These are phyloP conservation scores for Colletotrichum sp. DNA, from an alignment of 2,329 filamentous ascomycete species.

Conservation along the genomic window DNA sequence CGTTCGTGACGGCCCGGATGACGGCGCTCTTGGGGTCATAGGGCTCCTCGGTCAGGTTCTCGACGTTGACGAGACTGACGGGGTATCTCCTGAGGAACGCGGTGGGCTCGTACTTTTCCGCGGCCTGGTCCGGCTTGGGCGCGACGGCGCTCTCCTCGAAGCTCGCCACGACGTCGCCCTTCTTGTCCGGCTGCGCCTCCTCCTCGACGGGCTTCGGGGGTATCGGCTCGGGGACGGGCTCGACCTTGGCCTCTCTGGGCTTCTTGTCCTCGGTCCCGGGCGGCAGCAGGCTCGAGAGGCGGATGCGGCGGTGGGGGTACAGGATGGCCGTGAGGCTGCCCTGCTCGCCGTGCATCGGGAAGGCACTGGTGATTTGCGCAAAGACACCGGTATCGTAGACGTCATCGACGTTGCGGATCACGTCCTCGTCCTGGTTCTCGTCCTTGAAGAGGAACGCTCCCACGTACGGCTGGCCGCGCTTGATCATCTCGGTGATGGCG, in stretches of 20 bases:
- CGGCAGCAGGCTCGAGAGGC: slow-evolving; percentile 81
- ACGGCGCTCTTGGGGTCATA: slow-evolving; percentile 89
- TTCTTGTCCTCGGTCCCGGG: slow-evolving; percentile 61
- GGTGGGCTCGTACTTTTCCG: slow-evolving; percentile 79
- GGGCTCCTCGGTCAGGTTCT: slow-evolving; percentile 88
- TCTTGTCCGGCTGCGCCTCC: slow-evolving; percentile 66
- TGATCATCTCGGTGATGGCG: slow-evolving; percentile 95
- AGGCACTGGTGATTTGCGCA: slow-evolving; percentile 95
- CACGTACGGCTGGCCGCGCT: slow-evolving; percentile 95
- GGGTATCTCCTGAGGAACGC: slow-evolving; percentile 90
- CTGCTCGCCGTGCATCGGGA: slow-evolving; percentile 87
- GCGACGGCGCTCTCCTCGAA: slow-evolving; percentile 85
- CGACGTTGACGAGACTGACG: slow-evolving; percentile 93
- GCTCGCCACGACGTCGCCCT: slow-evolving; percentile 94
- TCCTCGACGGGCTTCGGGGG: slow-evolving; percentile 58
- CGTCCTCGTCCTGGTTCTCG: slow-evolving; percentile 89
- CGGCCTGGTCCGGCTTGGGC: slow-evolving; percentile 53
- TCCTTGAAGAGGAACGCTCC: slow-evolving; percentile 98
- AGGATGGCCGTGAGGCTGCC: slow-evolving; percentile 88
- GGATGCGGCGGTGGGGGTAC: slow-evolving; percentile 94
- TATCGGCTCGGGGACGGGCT: slow-evolving; percentile 63
- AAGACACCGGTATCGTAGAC: slow-evolving; percentile 97
- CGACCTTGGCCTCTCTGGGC: slow-evolving; percentile 55
- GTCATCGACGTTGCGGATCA: slow-evolving; percentile 88
- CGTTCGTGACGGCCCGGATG: slow-evolving; percentile 90